Evolutionary conservation across 768 basidiomycete species (phyloP).

Genomic region (Saitozyma sp.): DNA sequence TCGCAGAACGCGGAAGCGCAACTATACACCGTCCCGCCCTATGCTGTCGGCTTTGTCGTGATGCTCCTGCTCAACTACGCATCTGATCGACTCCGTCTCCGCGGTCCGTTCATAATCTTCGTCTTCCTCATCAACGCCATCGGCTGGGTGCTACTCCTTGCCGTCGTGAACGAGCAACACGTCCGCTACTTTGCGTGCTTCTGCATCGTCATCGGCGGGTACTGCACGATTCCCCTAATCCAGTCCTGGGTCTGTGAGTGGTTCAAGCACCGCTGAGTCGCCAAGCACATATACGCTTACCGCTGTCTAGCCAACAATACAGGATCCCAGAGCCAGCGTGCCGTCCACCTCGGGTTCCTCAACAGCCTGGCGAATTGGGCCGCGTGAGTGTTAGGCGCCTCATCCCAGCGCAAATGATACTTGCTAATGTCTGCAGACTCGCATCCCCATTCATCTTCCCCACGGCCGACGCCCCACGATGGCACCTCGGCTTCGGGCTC

Average conservation of each 20-base stretch:
- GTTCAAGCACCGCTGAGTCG: background rate
- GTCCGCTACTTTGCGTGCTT: constrained; percentile 77
- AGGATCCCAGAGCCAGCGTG: no score
- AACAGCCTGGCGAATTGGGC: no score
- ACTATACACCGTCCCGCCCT: constrained; percentile 77
- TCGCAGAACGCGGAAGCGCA: constrained; percentile 61
- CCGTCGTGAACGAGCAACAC: constrained; percentile 60
- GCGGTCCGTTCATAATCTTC: constrained; percentile 54
- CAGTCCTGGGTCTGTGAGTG: constrained; percentile 62
- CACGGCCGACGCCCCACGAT: constrained; percentile 63
- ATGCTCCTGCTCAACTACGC: constrained; percentile 62
- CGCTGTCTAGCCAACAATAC: constrained; percentile 25
- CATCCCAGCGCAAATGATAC: no score
- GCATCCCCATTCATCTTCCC: constrained; percentile 62
- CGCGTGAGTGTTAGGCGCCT: no score
- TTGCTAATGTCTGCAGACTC: constrained; percentile 60
- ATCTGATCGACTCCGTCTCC: constrained; percentile 68
- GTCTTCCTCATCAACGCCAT: constrained; percentile 12
- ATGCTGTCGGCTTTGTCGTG: constrained; percentile 69
- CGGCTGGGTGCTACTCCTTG: constrained; percentile 58
- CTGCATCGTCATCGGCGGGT: constrained; percentile 74
- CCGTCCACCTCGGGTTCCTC: no score
- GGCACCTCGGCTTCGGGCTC: constrained; percentile 37
- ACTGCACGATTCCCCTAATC: constrained; percentile 70
- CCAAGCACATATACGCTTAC: background rate